Percentiles rank a stretch among this genome's conserved stretches.
Evolutionary conservation across 2,329 filamentous ascomycete species (phyloP).

Genomic region (Aspergillus alliaceus): DNA sequence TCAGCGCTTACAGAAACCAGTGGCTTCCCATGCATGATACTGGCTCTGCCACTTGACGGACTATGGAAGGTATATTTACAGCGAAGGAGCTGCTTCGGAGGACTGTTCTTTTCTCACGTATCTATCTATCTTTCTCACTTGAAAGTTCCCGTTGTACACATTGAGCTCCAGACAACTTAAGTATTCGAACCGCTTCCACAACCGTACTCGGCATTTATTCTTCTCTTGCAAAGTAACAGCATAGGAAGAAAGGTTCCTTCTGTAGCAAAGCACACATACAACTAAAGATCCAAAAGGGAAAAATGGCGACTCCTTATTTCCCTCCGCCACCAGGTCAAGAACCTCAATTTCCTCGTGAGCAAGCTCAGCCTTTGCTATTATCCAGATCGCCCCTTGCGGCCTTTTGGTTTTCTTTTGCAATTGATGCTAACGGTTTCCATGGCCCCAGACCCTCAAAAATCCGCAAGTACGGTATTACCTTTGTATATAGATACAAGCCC

Average conservation of each 20-base stretch:
- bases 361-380: not conserved
- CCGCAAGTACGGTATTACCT: slow-evolving; percentile 9
- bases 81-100: not conserved
- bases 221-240: too few relatives aligned
- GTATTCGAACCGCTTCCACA: too few relatives aligned
- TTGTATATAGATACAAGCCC: not conserved
- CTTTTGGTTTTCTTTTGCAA: not conserved
- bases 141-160: not conserved
- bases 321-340: slow-evolving; percentile 27
- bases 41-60: slow-evolving; percentile 6
- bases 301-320: slow-evolving; percentile 16
- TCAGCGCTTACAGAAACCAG: slow-evolving; percentile 3
- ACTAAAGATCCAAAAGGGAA: too few relatives aligned
- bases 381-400: too few relatives aligned
- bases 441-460: slow-evolving; percentile 10
- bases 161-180: not conserved
- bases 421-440: not conserved
- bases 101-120: not conserved
- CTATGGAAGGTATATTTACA: not conserved
- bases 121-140: too few relatives aligned
- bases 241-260: too few relatives aligned
- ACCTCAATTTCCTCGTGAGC: slow-evolving; percentile 17
- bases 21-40: not conserved
- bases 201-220: too few relatives aligned
- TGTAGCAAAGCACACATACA: too few relatives aligned